Conservation (phyloP, 2,329 filamentous ascomycete species). For the Knufia fluminis region DNA sequence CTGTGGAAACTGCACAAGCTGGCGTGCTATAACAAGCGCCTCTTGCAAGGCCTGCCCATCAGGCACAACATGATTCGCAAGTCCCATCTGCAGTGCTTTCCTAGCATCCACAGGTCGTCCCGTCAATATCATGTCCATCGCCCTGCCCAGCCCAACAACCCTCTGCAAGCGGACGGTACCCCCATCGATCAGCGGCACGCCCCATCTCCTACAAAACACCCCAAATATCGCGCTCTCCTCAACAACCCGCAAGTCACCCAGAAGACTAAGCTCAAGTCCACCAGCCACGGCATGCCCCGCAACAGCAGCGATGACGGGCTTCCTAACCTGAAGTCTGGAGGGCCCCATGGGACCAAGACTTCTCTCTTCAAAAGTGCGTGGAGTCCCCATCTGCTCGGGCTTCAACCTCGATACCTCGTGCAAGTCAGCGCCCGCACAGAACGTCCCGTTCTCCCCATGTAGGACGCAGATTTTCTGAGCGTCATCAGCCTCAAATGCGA, state of each 20-base stretch:
- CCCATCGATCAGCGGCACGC: conserved; percentile 44
- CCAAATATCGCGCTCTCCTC: conserved; percentile 48
- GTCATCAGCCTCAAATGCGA: conserved; percentile 41
- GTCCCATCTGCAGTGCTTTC: conserved; percentile 44
- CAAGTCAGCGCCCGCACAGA: conserved; percentile 48
- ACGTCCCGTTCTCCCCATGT: conserved; percentile 38
- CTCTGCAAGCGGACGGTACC: conserved; percentile 46
- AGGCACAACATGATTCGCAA: conserved; percentile 45
- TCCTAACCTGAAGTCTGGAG: conserved; percentile 40
- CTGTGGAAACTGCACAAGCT: conserved; percentile 43
- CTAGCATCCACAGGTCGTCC: conserved; percentile 40
- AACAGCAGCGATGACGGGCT: conserved; percentile 45
- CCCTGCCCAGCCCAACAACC: conserved; percentile 44
- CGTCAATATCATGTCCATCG: conserved; percentile 50
- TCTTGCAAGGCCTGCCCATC: conserved; percentile 43
- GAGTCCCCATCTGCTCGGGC: conserved; percentile 15
- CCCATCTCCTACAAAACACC: conserved; percentile 47
- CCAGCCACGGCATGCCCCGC: conserved; percentile 47
- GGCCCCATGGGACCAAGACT: conserved; percentile 45
- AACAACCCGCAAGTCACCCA: conserved; percentile 46
- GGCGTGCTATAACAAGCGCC: conserved; percentile 39
- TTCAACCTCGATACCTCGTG: not conserved
- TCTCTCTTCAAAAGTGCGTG: conserved; percentile 28
- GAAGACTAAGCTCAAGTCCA: conserved; percentile 44
- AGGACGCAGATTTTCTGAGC: conserved; percentile 47